Base-by-base conservation (phyloP, 768 basidiomycete species). In the Mycena filopes region DNA sequence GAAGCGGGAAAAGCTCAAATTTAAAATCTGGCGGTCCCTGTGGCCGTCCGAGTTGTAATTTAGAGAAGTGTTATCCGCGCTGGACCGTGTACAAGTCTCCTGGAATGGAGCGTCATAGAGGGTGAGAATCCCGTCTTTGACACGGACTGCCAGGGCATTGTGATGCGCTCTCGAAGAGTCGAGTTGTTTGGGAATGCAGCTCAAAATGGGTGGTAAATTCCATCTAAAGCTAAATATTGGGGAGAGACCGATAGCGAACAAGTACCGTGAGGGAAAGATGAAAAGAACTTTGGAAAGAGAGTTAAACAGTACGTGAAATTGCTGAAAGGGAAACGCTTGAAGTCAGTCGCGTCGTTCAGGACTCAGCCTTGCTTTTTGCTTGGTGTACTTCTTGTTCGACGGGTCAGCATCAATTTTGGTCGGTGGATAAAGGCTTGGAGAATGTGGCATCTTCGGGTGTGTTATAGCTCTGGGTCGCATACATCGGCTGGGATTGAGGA, bases 101-200 rank as follows among this genome's bases (percentile, higher is more conserved):
- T 90, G 89, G 89, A 90, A 90, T 80, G 84, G 87, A 84, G 84
- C 86, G 79, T 90, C 90, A 83, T 86, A 89, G 88, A 89, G 88
- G 87, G 89, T 89, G 86, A 87, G 81, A 88, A 87, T 87, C 84
- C 81, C 65, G 66, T 70, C 76, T 84, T 33, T 5, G 83, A 83
- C 84, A 87, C 76, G 81, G 86, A 86, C 83, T 79, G 80, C 83
- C 83, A 81, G 80, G 81, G 84, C 79, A 83, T 79, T 88, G 85
- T 88, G 87, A 87, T 87, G 82, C 80, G 81, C 87, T 86, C 84
- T 90, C 87, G 77, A 89, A 82, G 88, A 90, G 89, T 90, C 87
- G 88, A 86, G 89, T 90, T 89, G 88, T 88, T 90, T 90, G 87
- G 87, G 87, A 90, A 88, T 90, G 88, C 89, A 89, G 89, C 89